Base-by-base conservation (phyloP, 495 filamentous ascomycete species). In the Penicillium tannophilum region DNA sequence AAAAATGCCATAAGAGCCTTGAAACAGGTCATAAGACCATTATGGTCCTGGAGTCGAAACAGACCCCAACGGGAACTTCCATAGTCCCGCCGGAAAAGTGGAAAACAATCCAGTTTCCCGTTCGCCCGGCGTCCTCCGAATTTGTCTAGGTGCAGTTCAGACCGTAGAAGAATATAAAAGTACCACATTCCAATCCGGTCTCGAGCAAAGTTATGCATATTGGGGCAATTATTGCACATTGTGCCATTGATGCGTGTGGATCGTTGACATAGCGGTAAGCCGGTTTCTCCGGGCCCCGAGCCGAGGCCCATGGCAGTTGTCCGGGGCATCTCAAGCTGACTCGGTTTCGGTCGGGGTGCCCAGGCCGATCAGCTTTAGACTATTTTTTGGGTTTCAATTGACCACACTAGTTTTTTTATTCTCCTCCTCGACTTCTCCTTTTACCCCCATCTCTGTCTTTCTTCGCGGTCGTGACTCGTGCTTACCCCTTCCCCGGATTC, bases 311-410 rank as follows among this genome's bases (percentile, higher is more conserved):
- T 50, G 16, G 26, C 26, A 52, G 12, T 41, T 26, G 49, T 52
- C 49, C 49, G 49, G 49, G 49, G 49, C 17, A 52, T 41, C 31
- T 23, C 11, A 50, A 30, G 30, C 47, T 50, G 30, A 23, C 44
- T 50, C 47, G 49, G 49, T n/a, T 31, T 52, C 49, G 47, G 47
- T 50, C 30, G 24, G 47, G 26, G 30, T 52, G 49, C 31, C 8
- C 10, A 19, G 19, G 49, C 28, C 35, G 30, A 36, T 52, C 31
- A 17, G 28, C 30, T 31, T 39, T n/a, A 17, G 6, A 23, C 31
- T 52, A 28, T 26, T 39, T 41, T 39, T 16, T 51, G 26, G 6
- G 12, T 16, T 47, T 47, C 20, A 28, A 30, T 41, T 52, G 17
- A 12, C n/a, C 28, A 4, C 19, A 1, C 9, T 16, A 20, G n/a